phyloP scores from a whole-genome alignment of 768 basidiomycete genomes.

The Mycena metata region DNA sequence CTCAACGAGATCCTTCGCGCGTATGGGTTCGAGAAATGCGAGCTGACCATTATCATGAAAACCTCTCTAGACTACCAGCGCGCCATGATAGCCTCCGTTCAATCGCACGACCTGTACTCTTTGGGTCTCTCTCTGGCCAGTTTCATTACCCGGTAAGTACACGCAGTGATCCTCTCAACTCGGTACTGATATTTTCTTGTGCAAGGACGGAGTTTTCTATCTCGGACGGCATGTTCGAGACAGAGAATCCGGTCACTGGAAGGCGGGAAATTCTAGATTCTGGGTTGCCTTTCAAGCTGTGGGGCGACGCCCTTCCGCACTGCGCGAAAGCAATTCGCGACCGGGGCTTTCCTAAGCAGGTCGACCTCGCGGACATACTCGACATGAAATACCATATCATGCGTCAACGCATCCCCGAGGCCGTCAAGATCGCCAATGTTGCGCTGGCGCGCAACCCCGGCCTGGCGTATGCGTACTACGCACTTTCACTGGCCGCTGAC shows the following conservation, averaged over 20 bases:
- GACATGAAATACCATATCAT: slow-evolving; percentile 73
- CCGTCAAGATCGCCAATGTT: slow-evolving; percentile 60
- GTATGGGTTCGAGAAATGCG: slow-evolving; percentile 64
- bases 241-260: slow-evolving; percentile 58
- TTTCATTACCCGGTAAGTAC: slow-evolving; percentile 55
- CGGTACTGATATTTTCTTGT: slow-evolving; percentile 4
- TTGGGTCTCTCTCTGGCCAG: slow-evolving; percentile 65
- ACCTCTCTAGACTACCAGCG: slow-evolving; percentile 60
- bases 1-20: slow-evolving; percentile 60
- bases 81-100: slow-evolving; percentile 65
- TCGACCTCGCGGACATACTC: slow-evolving; percentile 72
- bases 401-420: slow-evolving; percentile 61
- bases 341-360: slow-evolving; percentile 55
- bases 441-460: slow-evolving; percentile 68
- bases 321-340: slow-evolving; percentile 70
- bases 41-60: slow-evolving; percentile 58
- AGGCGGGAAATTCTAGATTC: slow-evolving; percentile 54
- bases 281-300: slow-evolving; percentile 73
- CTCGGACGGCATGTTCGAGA: slow-evolving; percentile 67
- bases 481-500: slow-evolving; percentile 65
- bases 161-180: not conserved
- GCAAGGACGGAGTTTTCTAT: slow-evolving; percentile 70
- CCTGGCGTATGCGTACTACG: slow-evolving; percentile 76
- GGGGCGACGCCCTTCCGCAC: slow-evolving; percentile 69
- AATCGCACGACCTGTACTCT: slow-evolving; percentile 62